Conservation (phyloP, 768 basidiomycete species). For the Suillus alpinus region DNA sequence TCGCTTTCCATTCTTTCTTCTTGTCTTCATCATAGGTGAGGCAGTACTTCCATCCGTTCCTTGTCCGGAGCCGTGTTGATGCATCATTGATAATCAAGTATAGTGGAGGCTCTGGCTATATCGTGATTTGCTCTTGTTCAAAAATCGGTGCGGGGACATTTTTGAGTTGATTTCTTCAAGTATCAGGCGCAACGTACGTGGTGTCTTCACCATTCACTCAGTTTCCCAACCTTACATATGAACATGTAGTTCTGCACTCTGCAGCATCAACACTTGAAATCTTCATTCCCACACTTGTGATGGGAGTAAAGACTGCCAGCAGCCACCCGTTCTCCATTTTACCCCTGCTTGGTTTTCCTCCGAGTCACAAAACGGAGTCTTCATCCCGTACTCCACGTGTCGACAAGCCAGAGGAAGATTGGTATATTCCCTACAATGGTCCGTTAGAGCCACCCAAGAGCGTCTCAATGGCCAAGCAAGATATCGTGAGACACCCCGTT, state of each 20-base stretch:
- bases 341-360: slow-evolving; percentile 32
- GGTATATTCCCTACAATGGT: slow-evolving; percentile 66
- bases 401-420: slow-evolving; percentile 40
- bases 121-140: not conserved
- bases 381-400: slow-evolving; percentile 13
- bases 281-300: slow-evolving; percentile 13
- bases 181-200: not conserved
- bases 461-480: slow-evolving; percentile 27
- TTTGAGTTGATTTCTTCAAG: not conserved
- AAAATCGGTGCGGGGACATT: slow-evolving; percentile 1
- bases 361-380: slow-evolving; percentile 16
- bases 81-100: not conserved
- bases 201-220: not conserved
- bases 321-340: slow-evolving; percentile 37
- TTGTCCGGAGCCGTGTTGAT: slow-evolving; percentile 2
- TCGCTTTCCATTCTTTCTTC: slow-evolving; percentile 10
- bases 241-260: not conserved
- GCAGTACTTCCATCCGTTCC: slow-evolving; percentile 2
- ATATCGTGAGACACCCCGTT: slow-evolving; percentile 43
- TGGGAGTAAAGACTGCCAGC: slow-evolving; percentile 34
- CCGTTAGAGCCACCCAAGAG: slow-evolving; percentile 48
- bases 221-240: slow-evolving; percentile 5
- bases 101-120: not conserved
- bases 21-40: slow-evolving; percentile 2
- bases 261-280: not conserved